Evolutionary conservation across 805 yeast genomes (phyloP).

Genomic region (Naumovozyma castellii): DNA sequence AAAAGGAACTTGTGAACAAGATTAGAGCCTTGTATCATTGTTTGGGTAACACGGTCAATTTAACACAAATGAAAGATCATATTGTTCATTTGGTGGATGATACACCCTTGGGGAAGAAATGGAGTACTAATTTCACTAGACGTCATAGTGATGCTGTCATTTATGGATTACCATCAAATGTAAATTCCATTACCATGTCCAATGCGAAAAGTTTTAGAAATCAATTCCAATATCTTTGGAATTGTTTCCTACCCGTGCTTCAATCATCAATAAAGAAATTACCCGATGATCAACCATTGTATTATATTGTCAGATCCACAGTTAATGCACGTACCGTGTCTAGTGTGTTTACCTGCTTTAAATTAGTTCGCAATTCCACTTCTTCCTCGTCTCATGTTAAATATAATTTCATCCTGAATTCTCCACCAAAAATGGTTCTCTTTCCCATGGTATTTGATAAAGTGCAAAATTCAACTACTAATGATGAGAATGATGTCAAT

Average conservation of each 20-base stretch:
- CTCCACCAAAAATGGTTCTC: conserved; percentile 12
- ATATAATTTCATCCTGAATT: conserved; percentile 5
- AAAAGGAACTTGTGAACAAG: conserved; percentile 10
- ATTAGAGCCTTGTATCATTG: conserved; percentile 11
- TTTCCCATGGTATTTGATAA: no score
- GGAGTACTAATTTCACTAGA: conserved; percentile 18
- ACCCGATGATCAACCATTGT: conserved; percentile 9
- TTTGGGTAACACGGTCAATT: conserved; percentile 15
- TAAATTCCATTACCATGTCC: conserved; percentile 8
- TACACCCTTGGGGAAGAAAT: conserved; percentile 18
- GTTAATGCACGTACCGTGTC: conserved; percentile 14
- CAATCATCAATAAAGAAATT: conserved; percentile 8
- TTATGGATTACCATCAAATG: conserved; percentile 13
- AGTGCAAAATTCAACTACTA: no score
- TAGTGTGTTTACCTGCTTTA: conserved; percentile 16
- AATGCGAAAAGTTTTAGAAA: conserved; percentile 12
- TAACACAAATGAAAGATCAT: conserved; percentile 15
- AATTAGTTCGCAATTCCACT: conserved; percentile 1
- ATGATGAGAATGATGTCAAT: no score
- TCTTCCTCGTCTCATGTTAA: conserved; percentile 2
- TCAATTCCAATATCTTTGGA: conserved; percentile 14
- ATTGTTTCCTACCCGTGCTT: conserved; percentile 13
- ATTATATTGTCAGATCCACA: conserved; percentile 12
- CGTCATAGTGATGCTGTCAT: conserved; percentile 15
- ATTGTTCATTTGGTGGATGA: conserved; percentile 10